phyloP scores from a whole-genome alignment of 176 grass and related monocot genomes.

The Canna indica region DNA sequence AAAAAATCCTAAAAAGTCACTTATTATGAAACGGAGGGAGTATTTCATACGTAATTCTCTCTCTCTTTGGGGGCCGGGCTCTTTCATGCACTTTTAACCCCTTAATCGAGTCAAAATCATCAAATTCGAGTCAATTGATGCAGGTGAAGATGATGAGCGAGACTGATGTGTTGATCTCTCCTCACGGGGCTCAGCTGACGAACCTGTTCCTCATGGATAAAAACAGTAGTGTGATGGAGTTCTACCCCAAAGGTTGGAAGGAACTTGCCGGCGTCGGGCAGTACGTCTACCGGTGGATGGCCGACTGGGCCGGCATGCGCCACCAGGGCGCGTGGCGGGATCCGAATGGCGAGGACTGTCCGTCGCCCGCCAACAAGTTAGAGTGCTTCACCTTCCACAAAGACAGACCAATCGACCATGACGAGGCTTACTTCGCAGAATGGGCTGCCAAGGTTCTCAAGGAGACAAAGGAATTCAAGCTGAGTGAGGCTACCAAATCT shows the following conservation, averaged over 20 bases:
- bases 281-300: slow-evolving; percentile 60
- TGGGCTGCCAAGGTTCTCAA: slow-evolving; percentile 38
- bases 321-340: slow-evolving; percentile 68
- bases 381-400: slow-evolving; percentile 36
- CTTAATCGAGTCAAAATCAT: no score
- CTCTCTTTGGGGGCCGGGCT: background rate
- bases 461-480: slow-evolving; percentile 29
- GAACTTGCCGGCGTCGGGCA: slow-evolving; percentile 36
- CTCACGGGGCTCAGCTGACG: slow-evolving; percentile 66
- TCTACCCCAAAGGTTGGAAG: slow-evolving; percentile 58
- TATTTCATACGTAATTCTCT: background rate
- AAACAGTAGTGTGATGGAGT: slow-evolving; percentile 70
- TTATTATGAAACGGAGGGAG: no score
- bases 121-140: background rate
- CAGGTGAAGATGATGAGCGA: slow-evolving; percentile 52
- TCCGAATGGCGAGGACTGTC: slow-evolving; percentile 28
- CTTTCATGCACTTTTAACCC: no score
- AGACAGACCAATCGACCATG: slow-evolving; percentile 34
- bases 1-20: no score
- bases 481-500: no score
- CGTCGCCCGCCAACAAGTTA: background rate
- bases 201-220: slow-evolving; percentile 66
- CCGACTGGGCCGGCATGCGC: slow-evolving; percentile 37
- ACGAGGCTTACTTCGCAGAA: slow-evolving; percentile 36
- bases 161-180: slow-evolving; percentile 50